Base-by-base conservation (phyloP, 305 asterid species). In the Fraxinus nigra region DNA sequence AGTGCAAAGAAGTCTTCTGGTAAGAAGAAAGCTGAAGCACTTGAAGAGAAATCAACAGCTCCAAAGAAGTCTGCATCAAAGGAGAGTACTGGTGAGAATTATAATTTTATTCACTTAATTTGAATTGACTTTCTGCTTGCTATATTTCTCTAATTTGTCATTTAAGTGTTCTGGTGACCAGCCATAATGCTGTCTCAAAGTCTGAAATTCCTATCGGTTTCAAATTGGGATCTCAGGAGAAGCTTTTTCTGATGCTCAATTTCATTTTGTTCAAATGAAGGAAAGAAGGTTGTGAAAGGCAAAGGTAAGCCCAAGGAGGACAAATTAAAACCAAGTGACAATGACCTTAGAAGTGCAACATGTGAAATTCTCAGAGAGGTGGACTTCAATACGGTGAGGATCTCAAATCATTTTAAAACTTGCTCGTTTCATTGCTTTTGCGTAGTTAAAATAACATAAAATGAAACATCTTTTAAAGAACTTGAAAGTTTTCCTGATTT, bases 301-400 rank as follows among this genome's bases (percentile, higher is more conserved):
- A 91, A 85, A 81, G 91, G 88, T 32, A 88, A 84, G 78, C 84
- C 82, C 16, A 89, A 85, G 85, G 93, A 86, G 90, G 90, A 82
- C 74, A 84, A 81, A 79, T 30, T 72, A 48, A 83, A 81, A 82
- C 97, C 93, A 67, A 89, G 79, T 20, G 97, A 93, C 56, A 84
- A 88, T 77, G 93, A 91, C 67, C 90, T 94, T 32, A 87, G 88
- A 70, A 76, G 34, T 76, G 90, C 90, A 0, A 87, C 91, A 34
- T 87, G 91, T 88, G 92, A 88, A 84, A 87, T 89, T 82, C 97
- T 94, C 79, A 92, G 91, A 88, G 94, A 89, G 86, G 97, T 92
- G 4, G 97, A 94, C 88, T 93, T 94, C 86, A 92, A 86, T 81
- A 90, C 88, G 87, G 94, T 88, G 56, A 85, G 59, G 91, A 33